Conservation (phyloP, 768 basidiomycete species). For the Lactarius akahatsu region DNA sequence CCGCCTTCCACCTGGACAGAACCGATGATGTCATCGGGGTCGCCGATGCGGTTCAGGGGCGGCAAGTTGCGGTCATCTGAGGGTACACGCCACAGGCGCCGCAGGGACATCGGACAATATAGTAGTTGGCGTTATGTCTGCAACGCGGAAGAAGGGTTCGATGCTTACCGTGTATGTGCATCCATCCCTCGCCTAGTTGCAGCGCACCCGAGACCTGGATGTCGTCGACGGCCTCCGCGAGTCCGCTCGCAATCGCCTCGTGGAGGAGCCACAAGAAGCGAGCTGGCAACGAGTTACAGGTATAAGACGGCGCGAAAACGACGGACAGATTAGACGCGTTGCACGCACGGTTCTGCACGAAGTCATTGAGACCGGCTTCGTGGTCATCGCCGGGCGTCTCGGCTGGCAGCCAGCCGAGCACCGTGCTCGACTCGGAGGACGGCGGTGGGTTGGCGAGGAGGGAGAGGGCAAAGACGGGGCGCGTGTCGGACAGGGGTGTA, state of each 20-base stretch:
- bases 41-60: conserved; percentile 70
- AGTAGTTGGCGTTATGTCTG: not conserved
- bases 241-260: conserved; percentile 51
- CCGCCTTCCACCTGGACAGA: conserved; percentile 71
- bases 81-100: too few species aligned
- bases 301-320: not conserved
- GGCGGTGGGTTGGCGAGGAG: conserved; percentile 24
- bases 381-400: conserved; percentile 33
- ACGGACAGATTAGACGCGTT: not conserved
- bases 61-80: conserved; percentile 70
- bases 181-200: conserved; percentile 75
- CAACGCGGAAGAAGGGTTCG: not conserved
- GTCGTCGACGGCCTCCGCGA: conserved; percentile 61
- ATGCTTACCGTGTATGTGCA: conserved; percentile 67
- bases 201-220: conserved; percentile 62
- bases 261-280: conserved; percentile 47
- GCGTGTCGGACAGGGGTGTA: conserved; percentile 13
- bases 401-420: conserved; percentile 29
- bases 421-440: conserved; percentile 20
- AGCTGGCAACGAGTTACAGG: not conserved
- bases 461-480: conserved; percentile 29
- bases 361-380: conserved; percentile 65
- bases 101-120: too few species aligned
- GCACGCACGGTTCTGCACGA: conserved; percentile 65
- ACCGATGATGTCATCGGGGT: conserved; percentile 82